Base-by-base conservation (phyloP, 2,329 filamentous ascomycete species). In the Exophiala mesophila region DNA sequence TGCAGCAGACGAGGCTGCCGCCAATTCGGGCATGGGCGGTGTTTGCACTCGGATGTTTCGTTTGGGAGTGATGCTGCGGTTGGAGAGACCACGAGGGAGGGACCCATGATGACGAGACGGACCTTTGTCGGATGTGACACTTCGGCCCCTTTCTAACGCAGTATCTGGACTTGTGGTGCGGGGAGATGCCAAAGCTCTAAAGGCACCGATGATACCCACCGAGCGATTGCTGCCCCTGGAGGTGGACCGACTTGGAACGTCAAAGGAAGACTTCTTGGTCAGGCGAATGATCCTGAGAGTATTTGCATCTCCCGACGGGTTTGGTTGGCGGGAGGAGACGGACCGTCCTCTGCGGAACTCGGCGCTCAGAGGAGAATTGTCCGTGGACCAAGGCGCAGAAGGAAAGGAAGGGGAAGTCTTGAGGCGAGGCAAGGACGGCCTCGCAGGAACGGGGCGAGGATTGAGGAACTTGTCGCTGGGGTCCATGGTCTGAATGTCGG, bases 401-500 rank as follows among this genome's bases (percentile, higher is more conserved):
- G 31, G 30, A 4, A 52, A 42, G 3, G 45, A 45, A 3, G 67
- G 63, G 19, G 70, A 69, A 6, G 71, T 73, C 34, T 65, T 66
- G 36, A 73, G 54, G 20, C 68, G 66, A 15, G 66, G 58, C 17
- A 67, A 56, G 43, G 68, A 58, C 33, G 77, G 68, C 31, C 45
- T 51, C 50, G 70, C 67, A 12, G 70, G 68, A 2, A 74, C 72
- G 16, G 79, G 77, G 39, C 81, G 73, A 8, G 84, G 86, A 21
- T 82, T 78, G 54, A 79, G 70, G 60, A 81, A 94, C 59, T 84
- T 88, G 66, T 87, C 83, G 20, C 76, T 70, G 0, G 87, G 87
- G 55, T 90, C 77, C 76, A 89, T 83, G 1, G 86, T 92, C 59
- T 78, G 83, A 55, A 77, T 76, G 53, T 82, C 74, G 39, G 73